These are phyloP conservation scores for Staphylotrichum tortipilum DNA, from an alignment of 495 filamentous ascomycete species.

Conservation along the genomic window DNA sequence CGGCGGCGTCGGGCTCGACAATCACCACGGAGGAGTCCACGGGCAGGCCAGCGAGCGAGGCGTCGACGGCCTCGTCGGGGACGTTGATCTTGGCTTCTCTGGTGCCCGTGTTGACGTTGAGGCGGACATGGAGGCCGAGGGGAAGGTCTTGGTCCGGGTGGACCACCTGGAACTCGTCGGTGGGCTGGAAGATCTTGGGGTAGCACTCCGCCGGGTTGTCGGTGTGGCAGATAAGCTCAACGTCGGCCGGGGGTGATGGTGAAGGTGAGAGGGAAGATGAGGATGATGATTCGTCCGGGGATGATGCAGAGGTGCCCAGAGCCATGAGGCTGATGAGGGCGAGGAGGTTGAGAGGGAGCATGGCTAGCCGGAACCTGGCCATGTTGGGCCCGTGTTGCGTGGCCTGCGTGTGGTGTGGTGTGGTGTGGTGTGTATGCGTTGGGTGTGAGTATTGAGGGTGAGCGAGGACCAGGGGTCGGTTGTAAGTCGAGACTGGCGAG, in stretches of 20 bases:
- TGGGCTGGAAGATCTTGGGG: conserved; percentile 53
- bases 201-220: conserved; percentile 52
- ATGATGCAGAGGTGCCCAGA: conserved; percentile 17
- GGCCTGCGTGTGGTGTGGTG: too few relatives aligned
- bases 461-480: too few relatives aligned
- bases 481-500: too few relatives aligned
- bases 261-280: conserved; percentile 20
- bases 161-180: conserved; percentile 52
- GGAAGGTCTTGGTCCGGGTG: conserved; percentile 57
- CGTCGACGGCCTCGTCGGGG: conserved; percentile 37
- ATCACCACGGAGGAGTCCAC: conserved; percentile 41
- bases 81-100: conserved; percentile 56
- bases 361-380: conserved; percentile 12
- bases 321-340: conserved; percentile 18
- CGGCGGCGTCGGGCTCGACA: conserved; percentile 25
- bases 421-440: not conserved
- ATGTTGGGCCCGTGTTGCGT: too few relatives aligned
- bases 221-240: conserved; percentile 56
- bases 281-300: conserved; percentile 17
- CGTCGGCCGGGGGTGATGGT: conserved; percentile 19
- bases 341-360: conserved; percentile 18
- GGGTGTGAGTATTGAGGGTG: conserved; percentile 2
- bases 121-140: conserved; percentile 51
- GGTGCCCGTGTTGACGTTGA: conserved; percentile 53
- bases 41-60: conserved; percentile 36